Base-by-base conservation (phyloP, 352 stramenopile species). In the Phytophthora meadii region DNA sequence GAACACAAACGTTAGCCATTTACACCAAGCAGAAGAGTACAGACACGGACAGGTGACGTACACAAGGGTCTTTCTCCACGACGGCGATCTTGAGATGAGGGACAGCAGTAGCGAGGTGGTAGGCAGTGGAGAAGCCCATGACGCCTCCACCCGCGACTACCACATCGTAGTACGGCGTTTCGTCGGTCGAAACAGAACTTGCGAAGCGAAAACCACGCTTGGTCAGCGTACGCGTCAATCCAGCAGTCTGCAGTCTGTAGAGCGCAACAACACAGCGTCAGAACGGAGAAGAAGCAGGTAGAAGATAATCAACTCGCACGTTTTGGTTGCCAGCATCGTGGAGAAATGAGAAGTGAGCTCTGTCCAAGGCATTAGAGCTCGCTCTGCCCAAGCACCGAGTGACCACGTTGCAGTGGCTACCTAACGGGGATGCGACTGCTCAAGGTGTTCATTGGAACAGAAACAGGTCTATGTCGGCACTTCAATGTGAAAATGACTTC, bases 51-150 rank as follows among this genome's bases (percentile, higher is more conserved):
- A n/a, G 41, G 3, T 7, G 25, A 60, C 80, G 34, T 69, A 95
- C 87, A 56, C 77, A 77, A 27, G 70, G 64, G 54, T 92, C 84
- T 24, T 82, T 85, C 68, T 95, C 87, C 17, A 93, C 64, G 6
- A 95, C 78, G 0, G 84, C 86, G 41, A 95, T 87, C 61, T 79
- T 82, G 24, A 95, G 62, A 27, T 89, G 81, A 15, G 84, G 87
- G 44, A 77, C 84, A 42, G 81, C 84, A 19, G 69, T 60, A n/a
- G 82, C 81, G 47, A 95, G 66, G 56, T 95, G 87, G 64, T 93
- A 95, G n/a, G 87, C 87, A 1, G 83, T 85, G n/a, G 87, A 95
- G 70, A 83, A 92, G 52, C 87, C 87, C 84, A 95, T 93, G 72
- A 94, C 87, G 11, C 87, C 82, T 39, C 85, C 87, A 17, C 87